Base-by-base conservation (phyloP, 345 rosid species). In the Populus tremula region DNA sequence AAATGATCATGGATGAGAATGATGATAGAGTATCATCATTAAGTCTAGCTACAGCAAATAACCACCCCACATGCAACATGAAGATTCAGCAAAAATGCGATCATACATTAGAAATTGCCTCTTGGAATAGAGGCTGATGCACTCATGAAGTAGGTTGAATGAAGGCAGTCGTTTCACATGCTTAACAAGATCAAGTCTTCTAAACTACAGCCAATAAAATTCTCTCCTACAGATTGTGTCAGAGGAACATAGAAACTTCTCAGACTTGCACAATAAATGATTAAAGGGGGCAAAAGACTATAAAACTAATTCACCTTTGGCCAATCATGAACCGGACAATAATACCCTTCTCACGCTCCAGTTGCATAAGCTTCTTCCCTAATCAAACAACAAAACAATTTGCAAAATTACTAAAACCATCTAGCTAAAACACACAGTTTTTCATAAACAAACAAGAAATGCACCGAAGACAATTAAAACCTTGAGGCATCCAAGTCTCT, bases 401-500 rank as follows among this genome's bases (percentile, higher is more conserved):
- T 53, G 65, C 50, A 23, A 45, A 33, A 41, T n/a, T 50, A 76
- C 8, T 5, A 45, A 62, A 8, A 67, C 59, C 25, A 78, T 72
- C 65, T n/a, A 43, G 43, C 21, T 16, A 62, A 25, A 14, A 64
- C 63, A 68, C 47, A 72, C 9, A 36, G 29, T n/a, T 56, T 56
- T 69, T 4, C 20, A 71, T 18, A 38, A 67, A 36, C 67, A 76
- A 29, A n/a, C 29, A 21, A 67, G 66, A 49, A 49, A 23, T 6
- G 7, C 9, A 18, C n/a, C 11, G 23, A 73, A 56, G 36, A 68
- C 6, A 25, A 38, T 16, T 31, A 8, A 69, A 67, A 96, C 98
- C 99, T 87, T 85, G 99, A 81, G 99, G 99, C 99, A 96, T 94
- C 99, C 99, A 96, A 23, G 98, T 96, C 84, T 84, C 97, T 82